These are phyloP conservation scores for Pestalotiopsis sp. DNA, from an alignment of 2,329 filamentous ascomycete species.

Conservation along the genomic window DNA sequence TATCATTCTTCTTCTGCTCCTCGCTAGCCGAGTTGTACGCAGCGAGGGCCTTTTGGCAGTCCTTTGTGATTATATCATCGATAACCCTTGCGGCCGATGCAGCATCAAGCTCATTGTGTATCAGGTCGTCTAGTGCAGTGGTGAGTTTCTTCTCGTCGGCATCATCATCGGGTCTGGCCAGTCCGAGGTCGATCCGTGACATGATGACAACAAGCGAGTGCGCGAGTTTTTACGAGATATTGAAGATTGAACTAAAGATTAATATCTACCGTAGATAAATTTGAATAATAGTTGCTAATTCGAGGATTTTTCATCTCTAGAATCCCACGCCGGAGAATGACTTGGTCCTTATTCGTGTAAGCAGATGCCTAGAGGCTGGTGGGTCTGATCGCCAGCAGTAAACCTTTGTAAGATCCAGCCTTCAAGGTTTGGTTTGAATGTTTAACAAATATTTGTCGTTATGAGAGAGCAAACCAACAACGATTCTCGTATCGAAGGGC, in stretches of 20 bases:
- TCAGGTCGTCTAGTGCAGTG: background rate
- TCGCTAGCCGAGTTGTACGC: background rate
- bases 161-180: slow-evolving; percentile 2
- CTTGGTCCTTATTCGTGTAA: background rate
- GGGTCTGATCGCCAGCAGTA: background rate
- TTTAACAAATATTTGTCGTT: too few species aligned
- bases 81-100: background rate
- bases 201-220: background rate
- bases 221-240: too few species aligned
- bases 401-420: background rate
- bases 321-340: background rate
- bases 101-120: background rate
- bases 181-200: background rate
- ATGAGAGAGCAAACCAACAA: too few species aligned
- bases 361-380: background rate
- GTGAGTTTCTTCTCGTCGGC: slow-evolving; percentile 1
- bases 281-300: background rate
- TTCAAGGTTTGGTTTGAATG: too few species aligned
- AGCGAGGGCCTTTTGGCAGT: background rate
- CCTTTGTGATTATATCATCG: background rate
- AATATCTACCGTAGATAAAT: background rate
- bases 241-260: too few species aligned
- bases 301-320: background rate
- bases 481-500: too few species aligned
- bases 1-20: background rate